These are phyloP conservation scores for Agrocybe pediades DNA, from an alignment of 768 basidiomycete genomes.

Conservation along the genomic window DNA sequence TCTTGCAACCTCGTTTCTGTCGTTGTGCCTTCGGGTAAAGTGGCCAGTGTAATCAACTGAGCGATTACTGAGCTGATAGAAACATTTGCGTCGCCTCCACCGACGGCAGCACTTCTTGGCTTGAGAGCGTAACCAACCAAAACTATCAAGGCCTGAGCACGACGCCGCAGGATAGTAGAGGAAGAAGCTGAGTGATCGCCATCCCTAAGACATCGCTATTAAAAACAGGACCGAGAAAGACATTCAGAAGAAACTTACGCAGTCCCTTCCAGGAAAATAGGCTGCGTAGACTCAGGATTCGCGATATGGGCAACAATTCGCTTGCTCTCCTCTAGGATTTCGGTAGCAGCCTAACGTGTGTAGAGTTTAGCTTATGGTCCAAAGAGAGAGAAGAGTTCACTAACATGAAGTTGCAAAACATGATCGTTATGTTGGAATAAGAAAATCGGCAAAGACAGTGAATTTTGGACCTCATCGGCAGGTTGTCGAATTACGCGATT, in stretches of 20 bases:
- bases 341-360: conserved; percentile 53
- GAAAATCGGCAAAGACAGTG: conserved; percentile 67
- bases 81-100: conserved; percentile 20
- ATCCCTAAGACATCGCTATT: conserved; percentile 43
- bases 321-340: conserved; percentile 67
- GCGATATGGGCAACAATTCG: conserved; percentile 51
- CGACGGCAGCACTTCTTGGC: conserved; percentile 21
- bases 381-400: conserved; percentile 17
- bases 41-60: conserved; percentile 49
- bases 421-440: conserved; percentile 58
- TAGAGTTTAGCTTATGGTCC: not conserved
- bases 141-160: conserved; percentile 67
- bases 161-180: conserved; percentile 49
- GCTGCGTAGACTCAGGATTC: conserved; percentile 34
- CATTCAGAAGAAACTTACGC: conserved; percentile 40
- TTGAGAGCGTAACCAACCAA: conserved; percentile 61
- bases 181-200: conserved; percentile 55
- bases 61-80: conserved; percentile 46
- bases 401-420: conserved; percentile 53
- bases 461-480: conserved; percentile 55
- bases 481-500: conserved; percentile 69
- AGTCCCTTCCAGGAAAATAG: conserved; percentile 57
- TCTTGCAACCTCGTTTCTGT: conserved; percentile 41
- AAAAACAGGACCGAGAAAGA: not conserved
- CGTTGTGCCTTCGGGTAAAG: conserved; percentile 28